Evolutionary conservation across 2,329 filamentous ascomycete species (phyloP).

Genomic region (Penicillium brasilianum): DNA sequence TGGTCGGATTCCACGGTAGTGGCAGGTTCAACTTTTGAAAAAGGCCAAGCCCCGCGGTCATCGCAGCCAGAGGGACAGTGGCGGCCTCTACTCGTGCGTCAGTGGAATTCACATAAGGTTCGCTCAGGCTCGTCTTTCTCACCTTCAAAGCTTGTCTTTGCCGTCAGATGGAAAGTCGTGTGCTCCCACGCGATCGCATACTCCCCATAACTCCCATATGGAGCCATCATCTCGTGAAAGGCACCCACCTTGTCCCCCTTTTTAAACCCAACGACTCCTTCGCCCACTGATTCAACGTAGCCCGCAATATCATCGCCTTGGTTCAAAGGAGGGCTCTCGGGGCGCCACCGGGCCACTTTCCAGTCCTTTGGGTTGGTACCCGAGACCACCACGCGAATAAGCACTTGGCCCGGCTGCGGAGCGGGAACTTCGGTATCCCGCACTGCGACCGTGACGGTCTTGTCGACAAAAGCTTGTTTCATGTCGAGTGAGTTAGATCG

Average conservation of each 20-base stretch:
- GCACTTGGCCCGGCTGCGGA: constrained; percentile 42
- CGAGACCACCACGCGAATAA: constrained; percentile 49
- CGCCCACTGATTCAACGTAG: constrained; percentile 57
- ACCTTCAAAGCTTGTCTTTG: constrained; percentile 59
- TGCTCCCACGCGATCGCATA: constrained; percentile 60
- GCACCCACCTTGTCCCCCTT: constrained; percentile 60
- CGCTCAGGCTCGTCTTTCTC: constrained; percentile 5
- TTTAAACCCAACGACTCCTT: constrained; percentile 59
- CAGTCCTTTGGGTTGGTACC: constrained; percentile 58
- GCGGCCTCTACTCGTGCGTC: constrained; percentile 52
- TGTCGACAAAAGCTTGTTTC: constrained; percentile 49
- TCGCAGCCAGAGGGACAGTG: constrained; percentile 61
- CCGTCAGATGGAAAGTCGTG: constrained; percentile 61
- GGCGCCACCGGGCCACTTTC: constrained; percentile 35
- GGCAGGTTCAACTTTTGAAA: constrained; percentile 56
- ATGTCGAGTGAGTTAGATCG: constrained; percentile 29
- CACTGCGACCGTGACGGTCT: constrained; percentile 43
- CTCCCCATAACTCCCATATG: constrained; percentile 61
- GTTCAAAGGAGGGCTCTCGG: constrained; percentile 38
- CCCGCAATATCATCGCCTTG: constrained; percentile 59
- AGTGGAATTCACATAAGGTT: neutral
- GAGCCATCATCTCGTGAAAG: constrained; percentile 55
- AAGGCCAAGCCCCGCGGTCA: constrained; percentile 60
- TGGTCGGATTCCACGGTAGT: constrained; percentile 53
- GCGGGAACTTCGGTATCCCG: constrained; percentile 51